Percentiles rank a stretch among this genome's conserved stretches.
phyloP scores from a whole-genome alignment of 352 stramenopile species.

The Phytophthora rubi region DNA sequence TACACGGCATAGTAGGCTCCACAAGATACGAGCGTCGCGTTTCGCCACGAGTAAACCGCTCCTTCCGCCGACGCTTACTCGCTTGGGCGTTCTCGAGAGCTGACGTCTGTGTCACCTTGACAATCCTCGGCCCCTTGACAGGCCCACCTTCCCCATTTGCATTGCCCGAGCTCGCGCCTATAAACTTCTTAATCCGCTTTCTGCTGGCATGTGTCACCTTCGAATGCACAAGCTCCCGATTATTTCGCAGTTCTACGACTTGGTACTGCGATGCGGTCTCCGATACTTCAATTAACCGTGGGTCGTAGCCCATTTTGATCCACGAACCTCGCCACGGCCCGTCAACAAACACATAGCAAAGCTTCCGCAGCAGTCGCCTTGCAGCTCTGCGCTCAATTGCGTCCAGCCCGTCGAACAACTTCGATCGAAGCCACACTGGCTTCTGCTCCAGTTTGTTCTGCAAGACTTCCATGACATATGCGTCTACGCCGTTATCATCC shows the following conservation, averaged over 20 bases:
- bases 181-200: conserved; percentile 74
- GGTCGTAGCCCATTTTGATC: conserved; percentile 86
- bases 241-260: conserved; percentile 83
- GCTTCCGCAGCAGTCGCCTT: conserved; percentile 60
- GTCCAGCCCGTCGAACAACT: conserved; percentile 71
- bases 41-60: conserved; percentile 68
- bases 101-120: conserved; percentile 78
- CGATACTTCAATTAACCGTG: conserved; percentile 37
- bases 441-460: conserved; percentile 65
- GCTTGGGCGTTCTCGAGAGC: conserved; percentile 67
- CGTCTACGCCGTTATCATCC: conserved; percentile 61
- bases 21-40: conserved; percentile 69
- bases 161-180: conserved; percentile 28
- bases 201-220: conserved; percentile 75
- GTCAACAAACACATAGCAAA: conserved; percentile 89
- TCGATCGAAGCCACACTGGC: conserved; percentile 76
- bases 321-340: conserved; percentile 82
- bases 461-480: conserved; percentile 66
- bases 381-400: conserved; percentile 68
- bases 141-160: conserved; percentile 47
- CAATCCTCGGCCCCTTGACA: conserved; percentile 70
- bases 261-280: conserved; percentile 66
- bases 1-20: conserved; percentile 31
- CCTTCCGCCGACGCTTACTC: conserved; percentile 69
- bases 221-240: conserved; percentile 79